A percentile compares a stretch with the other conserved stretches of the same genome.
These are phyloP conservation scores for Cyamopsis tetragonoloba DNA, from an alignment of 306 rosid genomes.

Conservation along the genomic window DNA sequence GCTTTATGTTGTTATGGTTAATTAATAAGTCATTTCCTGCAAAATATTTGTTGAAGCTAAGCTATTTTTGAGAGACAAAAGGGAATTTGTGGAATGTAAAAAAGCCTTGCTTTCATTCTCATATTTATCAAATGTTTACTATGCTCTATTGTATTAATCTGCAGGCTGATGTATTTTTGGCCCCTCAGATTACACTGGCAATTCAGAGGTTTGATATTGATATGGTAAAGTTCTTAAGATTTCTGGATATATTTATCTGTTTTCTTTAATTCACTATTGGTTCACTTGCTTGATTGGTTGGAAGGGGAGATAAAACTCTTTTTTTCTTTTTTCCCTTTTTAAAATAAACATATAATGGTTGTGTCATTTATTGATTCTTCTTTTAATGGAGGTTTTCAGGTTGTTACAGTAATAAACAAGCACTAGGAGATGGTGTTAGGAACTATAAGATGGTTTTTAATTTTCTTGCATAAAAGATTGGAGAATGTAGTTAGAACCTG, in stretches of 20 bases:
- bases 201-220: too few species aligned
- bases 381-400: neutral
- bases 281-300: neutral
- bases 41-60: neutral
- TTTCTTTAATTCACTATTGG: neutral
- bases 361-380: neutral
- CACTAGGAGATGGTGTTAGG: neutral
- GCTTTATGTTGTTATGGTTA: neutral
- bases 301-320: too few species aligned
- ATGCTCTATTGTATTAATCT: constrained; percentile 11
- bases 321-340: neutral
- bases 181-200: constrained; percentile 36
- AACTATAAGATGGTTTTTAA: neutral
- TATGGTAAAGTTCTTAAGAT: constrained; percentile 24
- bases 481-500: neutral
- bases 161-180: constrained; percentile 49
- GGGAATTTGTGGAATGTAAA: neutral
- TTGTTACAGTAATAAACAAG: too few species aligned
- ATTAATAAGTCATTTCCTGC: neutral
- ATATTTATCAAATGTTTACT: too few species aligned
- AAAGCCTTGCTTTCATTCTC: too few species aligned
- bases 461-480: neutral
- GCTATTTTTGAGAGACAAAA: neutral
- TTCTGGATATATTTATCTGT: neutral
- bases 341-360: neutral